Evolutionary conservation across 139 green algal genomes (phyloP).

Genomic region (Mesostigma viride): DNA sequence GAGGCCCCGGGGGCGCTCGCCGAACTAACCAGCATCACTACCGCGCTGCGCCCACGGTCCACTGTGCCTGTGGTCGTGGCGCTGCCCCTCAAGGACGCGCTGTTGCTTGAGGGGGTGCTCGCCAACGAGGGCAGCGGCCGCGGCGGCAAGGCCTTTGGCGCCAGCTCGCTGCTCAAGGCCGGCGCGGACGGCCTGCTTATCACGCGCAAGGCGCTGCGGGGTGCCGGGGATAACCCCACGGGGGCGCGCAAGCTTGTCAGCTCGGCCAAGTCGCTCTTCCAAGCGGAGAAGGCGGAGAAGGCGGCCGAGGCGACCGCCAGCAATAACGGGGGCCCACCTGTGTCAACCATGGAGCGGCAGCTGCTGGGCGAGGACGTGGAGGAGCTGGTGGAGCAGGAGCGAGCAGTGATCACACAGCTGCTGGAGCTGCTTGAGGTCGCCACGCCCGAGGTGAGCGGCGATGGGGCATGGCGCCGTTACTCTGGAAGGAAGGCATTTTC

Average conservation of each 20-base stretch:
- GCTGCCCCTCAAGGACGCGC: background rate
- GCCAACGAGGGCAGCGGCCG: no score
- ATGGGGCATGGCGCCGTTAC: slow-evolving; percentile 34
- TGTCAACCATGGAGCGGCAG: background rate
- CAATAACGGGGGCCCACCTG: background rate
- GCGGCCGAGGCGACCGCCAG: background rate
- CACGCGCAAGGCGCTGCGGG: background rate
- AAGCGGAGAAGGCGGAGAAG: no score
- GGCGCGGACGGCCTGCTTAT: background rate
- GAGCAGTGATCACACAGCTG: slow-evolving; percentile 11
- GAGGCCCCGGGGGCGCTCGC: background rate
- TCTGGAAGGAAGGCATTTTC: background rate
- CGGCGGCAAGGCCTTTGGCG: no score
- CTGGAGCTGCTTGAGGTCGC: slow-evolving; percentile 22
- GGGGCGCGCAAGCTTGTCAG: background rate
- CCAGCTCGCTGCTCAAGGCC: no score
- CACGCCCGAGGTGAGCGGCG: slow-evolving; percentile 42
- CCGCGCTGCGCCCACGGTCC: background rate
- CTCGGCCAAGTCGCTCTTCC: no score
- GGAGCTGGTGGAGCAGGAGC: slow-evolving; percentile 18
- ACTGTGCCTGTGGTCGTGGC: background rate
- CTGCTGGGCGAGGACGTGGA: slow-evolving; percentile 1
- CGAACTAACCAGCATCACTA: background rate
- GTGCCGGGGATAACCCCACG: background rate
- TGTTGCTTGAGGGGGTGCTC: no score